Percentiles rank a stretch among this genome's conserved stretches.
phyloP scores from a whole-genome alignment of 116 monocot genomes.

The Dioscorea cayenensis region DNA sequence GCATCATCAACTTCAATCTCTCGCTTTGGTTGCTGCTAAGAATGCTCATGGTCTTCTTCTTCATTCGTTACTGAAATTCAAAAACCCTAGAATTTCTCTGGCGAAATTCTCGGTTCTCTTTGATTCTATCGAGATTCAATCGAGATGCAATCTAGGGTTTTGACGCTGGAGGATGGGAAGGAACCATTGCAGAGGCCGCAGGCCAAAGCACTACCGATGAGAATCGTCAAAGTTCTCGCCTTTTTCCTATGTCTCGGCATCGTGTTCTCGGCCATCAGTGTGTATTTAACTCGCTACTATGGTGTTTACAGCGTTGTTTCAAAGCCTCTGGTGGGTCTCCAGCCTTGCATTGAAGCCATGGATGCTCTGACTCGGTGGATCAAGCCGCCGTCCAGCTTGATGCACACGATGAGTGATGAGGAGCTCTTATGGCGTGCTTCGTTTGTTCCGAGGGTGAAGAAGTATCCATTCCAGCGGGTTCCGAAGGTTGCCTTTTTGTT shows the following conservation, averaged over 20 bases:
- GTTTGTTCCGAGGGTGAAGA: conserved; percentile 43
- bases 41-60: too few species aligned
- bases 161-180: conserved; percentile 38
- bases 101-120: neutral
- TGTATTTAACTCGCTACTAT: conserved; percentile 54
- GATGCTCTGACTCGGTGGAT: conserved; percentile 41
- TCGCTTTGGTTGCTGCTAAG: too few species aligned
- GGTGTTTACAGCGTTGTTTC: conserved; percentile 19
- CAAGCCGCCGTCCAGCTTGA: conserved; percentile 24
- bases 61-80: too few species aligned
- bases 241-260: conserved; percentile 47
- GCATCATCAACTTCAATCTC: too few species aligned
- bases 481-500: conserved; percentile 96
- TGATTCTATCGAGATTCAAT: conserved; percentile 9
- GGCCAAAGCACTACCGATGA: conserved; percentile 25
- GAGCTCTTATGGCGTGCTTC: conserved; percentile 90
- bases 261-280: conserved; percentile 42
- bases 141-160: conserved; percentile 32
- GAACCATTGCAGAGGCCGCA: conserved; percentile 24
- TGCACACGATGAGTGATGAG: conserved; percentile 67
- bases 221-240: conserved; percentile 27
- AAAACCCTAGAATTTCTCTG: neutral
- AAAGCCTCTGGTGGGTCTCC: conserved; percentile 17
- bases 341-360: conserved; percentile 27
- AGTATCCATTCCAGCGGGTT: conserved; percentile 63